Evolutionary conservation across 345 rosid genomes (phyloP), one percentile per base, ranked within the genome.

Genomic region (Salix koriyanagi): DNA sequence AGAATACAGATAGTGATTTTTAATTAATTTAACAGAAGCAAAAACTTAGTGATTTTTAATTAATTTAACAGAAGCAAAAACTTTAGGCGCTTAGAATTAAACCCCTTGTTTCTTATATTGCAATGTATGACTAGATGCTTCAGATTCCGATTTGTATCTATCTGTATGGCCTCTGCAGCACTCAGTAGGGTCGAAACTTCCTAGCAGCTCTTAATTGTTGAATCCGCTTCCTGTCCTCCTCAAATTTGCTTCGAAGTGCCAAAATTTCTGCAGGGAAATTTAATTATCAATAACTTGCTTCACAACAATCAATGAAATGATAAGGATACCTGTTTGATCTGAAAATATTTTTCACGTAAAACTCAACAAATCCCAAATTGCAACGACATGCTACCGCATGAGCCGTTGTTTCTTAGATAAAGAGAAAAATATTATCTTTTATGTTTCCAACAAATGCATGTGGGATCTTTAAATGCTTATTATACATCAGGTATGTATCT

Each of bases 201-300:
- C 97, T 90, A 6, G 97, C 90, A 72, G 99, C 96, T 83, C 96
- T 85, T 83, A 95, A 65, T 80, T 95, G 94, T 54, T 93, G 97
- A 79, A 95, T 93, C 76, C 93, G 86, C 84, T 91, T 91, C 77
- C 84, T 91, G 74, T 95, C 99, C 84, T 93, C 91, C 88, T 93
- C 97, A n/a, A 93, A 93, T 81, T 88, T 91, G 82, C 87, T 88
- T 79, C 87, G 98, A 37, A 94, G 94, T 68, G 78, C 78, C 90
- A 94, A 71, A 61, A 93, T 78, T 86, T 96, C 99, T 96, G 96
- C 83, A 85, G 72, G 34, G 8, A 72, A 74, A 70, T 2, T 75
- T 26, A 50, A 14, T 41, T 3, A 39, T 60, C 42, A 66, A 36
- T 60, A 48, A n/a, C 4, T 50, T 41, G 1, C 23, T 6, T 73